These are phyloP conservation scores for Lepidium didymum DNA, from an alignment of 345 rosid species.

Conservation along the genomic window DNA sequence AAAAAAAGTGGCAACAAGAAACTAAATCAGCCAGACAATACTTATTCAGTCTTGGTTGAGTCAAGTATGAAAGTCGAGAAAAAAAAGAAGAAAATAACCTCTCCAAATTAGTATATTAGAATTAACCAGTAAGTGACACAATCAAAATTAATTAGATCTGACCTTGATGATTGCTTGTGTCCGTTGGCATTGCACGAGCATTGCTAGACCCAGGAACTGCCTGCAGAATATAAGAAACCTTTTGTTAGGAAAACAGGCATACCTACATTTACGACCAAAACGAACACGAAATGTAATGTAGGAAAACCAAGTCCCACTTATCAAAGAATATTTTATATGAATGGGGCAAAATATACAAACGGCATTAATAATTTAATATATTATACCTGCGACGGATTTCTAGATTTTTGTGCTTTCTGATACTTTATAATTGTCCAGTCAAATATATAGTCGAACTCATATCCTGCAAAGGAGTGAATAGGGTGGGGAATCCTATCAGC, in stretches of 20 bases:
- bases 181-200: slow-evolving; percentile 43
- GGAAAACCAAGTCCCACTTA: not conserved
- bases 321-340: not conserved
- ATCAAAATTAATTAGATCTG: slow-evolving; percentile 10
- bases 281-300: not conserved
- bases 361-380: not conserved
- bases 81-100: not conserved
- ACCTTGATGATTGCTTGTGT: slow-evolving; percentile 58
- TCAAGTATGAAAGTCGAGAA: not conserved
- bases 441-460: slow-evolving; percentile 70
- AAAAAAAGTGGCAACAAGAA: not conserved
- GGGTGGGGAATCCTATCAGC: not conserved
- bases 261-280: not conserved
- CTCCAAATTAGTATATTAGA: not conserved
- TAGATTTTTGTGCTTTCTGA: slow-evolving; percentile 62
- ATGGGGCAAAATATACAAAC: not conserved
- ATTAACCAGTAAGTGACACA: not conserved
- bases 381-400: slow-evolving; percentile 44
- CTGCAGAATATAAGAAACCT: slow-evolving; percentile 30
- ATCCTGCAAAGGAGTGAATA: slow-evolving; percentile 41
- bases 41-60: not conserved
- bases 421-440: slow-evolving; percentile 95
- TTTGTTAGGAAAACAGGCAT: not conserved
- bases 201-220: slow-evolving; percentile 56
- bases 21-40: not conserved